phyloP scores from a whole-genome alignment of 345 rosid species.

The Eucalyptus tenuipes region DNA sequence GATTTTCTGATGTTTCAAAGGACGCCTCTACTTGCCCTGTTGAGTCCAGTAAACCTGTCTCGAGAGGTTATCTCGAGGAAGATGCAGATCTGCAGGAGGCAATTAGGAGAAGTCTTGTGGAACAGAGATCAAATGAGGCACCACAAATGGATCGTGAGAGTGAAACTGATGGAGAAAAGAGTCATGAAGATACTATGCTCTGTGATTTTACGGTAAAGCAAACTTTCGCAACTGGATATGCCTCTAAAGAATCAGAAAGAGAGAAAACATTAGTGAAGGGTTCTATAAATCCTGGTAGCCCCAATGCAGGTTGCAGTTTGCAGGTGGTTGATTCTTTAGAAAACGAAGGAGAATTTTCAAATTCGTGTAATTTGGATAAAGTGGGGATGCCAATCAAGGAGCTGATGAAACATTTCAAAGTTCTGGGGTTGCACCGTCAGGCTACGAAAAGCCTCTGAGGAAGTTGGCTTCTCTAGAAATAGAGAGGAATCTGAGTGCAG shows the following conservation, averaged over 20 bases:
- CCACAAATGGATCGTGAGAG: background rate
- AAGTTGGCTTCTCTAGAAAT: background rate
- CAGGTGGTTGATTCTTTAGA: background rate
- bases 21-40: conserved; percentile 1
- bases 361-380: background rate
- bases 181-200: background rate
- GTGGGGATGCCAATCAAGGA: background rate
- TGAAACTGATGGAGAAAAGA: conserved; percentile 2
- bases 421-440: background rate
- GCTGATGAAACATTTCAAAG: conserved; percentile 2
- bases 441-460: background rate
- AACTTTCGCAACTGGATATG: background rate
- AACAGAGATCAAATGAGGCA: conserved; percentile 9
- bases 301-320: background rate
- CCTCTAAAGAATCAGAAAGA: background rate
- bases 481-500: background rate
- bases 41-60: conserved; percentile 19
- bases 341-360: background rate
- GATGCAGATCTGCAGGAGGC: conserved; percentile 86
- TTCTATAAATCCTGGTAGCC: conserved; percentile 7
- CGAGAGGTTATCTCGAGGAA: conserved; percentile 62
- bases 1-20: conserved; percentile 8
- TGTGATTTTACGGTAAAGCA: conserved; percentile 4
- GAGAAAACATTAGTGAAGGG: background rate
- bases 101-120: conserved; percentile 73